A percentile compares a stretch with the other conserved stretches of the same genome.
phyloP scores from a whole-genome alignment of 805 yeast genomes.

The Yamadazyma endophytica region DNA sequence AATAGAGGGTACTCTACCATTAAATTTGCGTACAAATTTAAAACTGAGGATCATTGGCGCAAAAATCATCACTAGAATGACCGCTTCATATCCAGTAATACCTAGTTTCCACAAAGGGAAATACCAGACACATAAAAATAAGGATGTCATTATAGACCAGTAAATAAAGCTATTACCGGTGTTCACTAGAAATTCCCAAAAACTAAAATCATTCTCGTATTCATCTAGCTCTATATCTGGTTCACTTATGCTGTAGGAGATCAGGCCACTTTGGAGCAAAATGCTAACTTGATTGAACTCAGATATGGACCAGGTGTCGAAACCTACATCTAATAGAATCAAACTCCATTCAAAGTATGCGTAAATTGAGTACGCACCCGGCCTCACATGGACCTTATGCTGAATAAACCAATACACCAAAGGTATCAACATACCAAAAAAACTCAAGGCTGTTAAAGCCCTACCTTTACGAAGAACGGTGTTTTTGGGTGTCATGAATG shows the following conservation, averaged over 20 bases:
- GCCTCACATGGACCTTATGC: constrained; percentile 78
- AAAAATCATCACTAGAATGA: constrained; percentile 47
- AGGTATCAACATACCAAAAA: constrained; percentile 74
- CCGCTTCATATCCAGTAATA: constrained; percentile 87
- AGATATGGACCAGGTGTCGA: constrained; percentile 72
- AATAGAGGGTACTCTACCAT: constrained; percentile 46
- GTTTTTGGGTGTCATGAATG: constrained; percentile 42
- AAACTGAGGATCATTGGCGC: constrained; percentile 56
- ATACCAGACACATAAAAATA: constrained; percentile 89
- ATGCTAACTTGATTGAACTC: no score
- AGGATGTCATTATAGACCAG: constrained; percentile 80
- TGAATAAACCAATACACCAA: constrained; percentile 85
- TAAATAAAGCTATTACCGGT: constrained; percentile 67
- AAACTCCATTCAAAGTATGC: constrained; percentile 95
- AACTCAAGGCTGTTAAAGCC: constrained; percentile 49
- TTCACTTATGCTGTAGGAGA: constrained; percentile 3
- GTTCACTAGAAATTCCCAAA: constrained; percentile 38
- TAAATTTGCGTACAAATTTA: constrained; percentile 31
- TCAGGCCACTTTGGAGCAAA: no score
- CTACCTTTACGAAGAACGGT: constrained; percentile 50
- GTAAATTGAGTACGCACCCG: constrained; percentile 95
- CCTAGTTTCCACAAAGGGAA: constrained; percentile 99
- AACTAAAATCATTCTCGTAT: constrained; percentile 27
- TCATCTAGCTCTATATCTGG: neutral
- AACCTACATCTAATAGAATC: constrained; percentile 76